Percentiles rank a stretch among this genome's conserved stretches.
phyloP scores from a whole-genome alignment of 495 filamentous ascomycete genomes.

The Collariella sp. region DNA sequence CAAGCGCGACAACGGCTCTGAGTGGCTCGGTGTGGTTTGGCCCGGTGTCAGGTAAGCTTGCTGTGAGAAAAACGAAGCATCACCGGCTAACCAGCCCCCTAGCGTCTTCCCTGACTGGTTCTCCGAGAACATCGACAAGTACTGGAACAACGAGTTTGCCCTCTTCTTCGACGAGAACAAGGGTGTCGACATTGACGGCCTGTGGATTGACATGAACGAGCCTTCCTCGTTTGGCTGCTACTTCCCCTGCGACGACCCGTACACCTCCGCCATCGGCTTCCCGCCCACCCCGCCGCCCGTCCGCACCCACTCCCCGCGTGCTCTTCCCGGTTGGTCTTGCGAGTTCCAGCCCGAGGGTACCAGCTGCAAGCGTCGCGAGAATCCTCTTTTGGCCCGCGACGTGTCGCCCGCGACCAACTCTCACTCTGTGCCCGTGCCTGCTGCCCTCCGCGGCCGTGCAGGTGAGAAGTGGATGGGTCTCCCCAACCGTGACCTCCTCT shows the following conservation, averaged over 20 bases:
- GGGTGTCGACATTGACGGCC: slow-evolving; percentile 74
- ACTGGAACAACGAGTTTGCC: slow-evolving; percentile 67
- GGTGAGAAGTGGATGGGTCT: slow-evolving; percentile 46
- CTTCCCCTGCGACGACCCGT: slow-evolving; percentile 63
- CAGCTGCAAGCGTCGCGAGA: slow-evolving; percentile 14
- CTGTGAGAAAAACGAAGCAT: too few relatives aligned
- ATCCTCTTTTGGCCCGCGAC: neutral
- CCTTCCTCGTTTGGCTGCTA: slow-evolving; percentile 56
- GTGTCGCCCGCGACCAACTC: neutral
- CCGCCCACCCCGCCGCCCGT: slow-evolving; percentile 61
- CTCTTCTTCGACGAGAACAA: slow-evolving; percentile 55
- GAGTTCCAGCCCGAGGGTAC: slow-evolving; percentile 57
- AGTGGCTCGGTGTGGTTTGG: slow-evolving; percentile 78
- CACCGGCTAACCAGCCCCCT: too few relatives aligned
- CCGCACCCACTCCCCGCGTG: slow-evolving; percentile 43
- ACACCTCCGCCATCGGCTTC: slow-evolving; percentile 43
- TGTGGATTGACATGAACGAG: slow-evolving; percentile 89
- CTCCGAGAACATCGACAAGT: slow-evolving; percentile 52
- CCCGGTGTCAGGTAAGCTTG: slow-evolving; percentile 69
- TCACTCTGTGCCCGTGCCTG: slow-evolving; percentile 14
- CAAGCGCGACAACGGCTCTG: slow-evolving; percentile 51
- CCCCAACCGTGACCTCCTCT: slow-evolving; percentile 55
- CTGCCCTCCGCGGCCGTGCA: slow-evolving; percentile 11
- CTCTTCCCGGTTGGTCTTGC: slow-evolving; percentile 61
- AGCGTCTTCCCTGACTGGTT: slow-evolving; percentile 89